Conservation (phyloP, 2,329 filamentous ascomycete species). For the Colletotrichum spinosum region DNA sequence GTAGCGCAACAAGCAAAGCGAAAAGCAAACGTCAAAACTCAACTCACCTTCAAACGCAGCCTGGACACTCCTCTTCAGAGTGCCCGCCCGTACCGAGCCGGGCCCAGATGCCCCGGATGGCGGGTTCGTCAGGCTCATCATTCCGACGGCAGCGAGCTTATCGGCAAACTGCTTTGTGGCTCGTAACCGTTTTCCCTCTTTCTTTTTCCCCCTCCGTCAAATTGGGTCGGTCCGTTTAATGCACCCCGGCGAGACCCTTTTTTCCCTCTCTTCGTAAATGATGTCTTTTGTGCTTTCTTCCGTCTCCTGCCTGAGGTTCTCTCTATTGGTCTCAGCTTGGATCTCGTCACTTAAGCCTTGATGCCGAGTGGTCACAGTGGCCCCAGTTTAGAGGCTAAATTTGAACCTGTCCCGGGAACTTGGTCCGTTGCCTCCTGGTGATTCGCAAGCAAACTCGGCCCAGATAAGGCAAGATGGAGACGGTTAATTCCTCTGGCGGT, state of each 20-base stretch:
- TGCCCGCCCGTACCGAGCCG: constrained; percentile 55
- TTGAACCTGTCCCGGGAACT: constrained; percentile 25
- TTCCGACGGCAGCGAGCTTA: constrained; percentile 6
- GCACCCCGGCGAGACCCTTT: too few relatives aligned
- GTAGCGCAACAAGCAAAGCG: neutral
- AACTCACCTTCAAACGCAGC: constrained; percentile 70
- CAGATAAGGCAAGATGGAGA: constrained; percentile 20
- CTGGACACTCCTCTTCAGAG: constrained; percentile 69
- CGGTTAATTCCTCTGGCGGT: constrained; percentile 4
- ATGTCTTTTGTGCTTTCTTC: neutral
- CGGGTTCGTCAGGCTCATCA: constrained; percentile 67
- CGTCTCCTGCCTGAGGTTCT: constrained; percentile 11
- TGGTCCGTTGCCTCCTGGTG: constrained; percentile 9
- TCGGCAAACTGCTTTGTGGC: too few relatives aligned
- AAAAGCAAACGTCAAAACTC: constrained; percentile 44
- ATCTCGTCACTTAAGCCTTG: neutral
- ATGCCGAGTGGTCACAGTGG: constrained; percentile 4
- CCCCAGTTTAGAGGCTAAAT: constrained; percentile 15
- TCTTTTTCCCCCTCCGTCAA: too few relatives aligned
- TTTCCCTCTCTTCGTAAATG: too few relatives aligned
- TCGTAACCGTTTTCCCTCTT: too few relatives aligned
- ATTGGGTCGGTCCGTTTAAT: too few relatives aligned
- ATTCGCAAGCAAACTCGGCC: constrained; percentile 10
- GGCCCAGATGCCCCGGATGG: constrained; percentile 62
- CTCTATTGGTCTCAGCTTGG: constrained; percentile 1